Evolutionary conservation across 225 moss, liverwort and hornwort genomes (phyloP), one percentile per base, ranked within the genome.

Genomic region (Marchantia paleacea): DNA sequence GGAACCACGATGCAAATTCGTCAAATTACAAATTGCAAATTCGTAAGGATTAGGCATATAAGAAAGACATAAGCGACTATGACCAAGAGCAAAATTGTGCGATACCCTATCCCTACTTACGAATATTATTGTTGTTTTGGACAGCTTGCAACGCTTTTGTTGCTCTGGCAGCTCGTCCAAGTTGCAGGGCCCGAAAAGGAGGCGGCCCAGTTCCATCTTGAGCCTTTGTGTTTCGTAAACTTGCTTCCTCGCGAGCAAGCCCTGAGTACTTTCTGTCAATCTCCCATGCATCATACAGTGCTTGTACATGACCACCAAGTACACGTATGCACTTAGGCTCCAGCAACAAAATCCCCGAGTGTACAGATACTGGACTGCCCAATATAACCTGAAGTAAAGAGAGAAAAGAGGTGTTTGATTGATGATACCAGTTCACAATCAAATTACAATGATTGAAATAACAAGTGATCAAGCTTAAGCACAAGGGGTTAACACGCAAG

Each of bases 191-290:
- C 77, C 95, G 91, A 81, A 97, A 97, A 47, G 95, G 92, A 62
- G 97, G 97, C 15, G 97, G 97, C 48, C 97, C 92, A 72, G 85
- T 64, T 63, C 50, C 87, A 78, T 89, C 90, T 75, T 92, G 91
- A 52, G 89, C 78, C 55, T 75, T 72, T 64, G 72, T 52, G 31
- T 71, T 69, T 18, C 72, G 75, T 50, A 78, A 50, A 78, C 79
- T 78, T 71, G 86, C 86, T 82, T 85, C 79, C 74, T 93, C 90
- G 69, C 93, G 85, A 72, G 95, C 85, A 72, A 91, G 84, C 72
- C 97, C 97, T 13, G 93, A 90, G 77, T 95, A 97, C 78, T 97
- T 97, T 76, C 91, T 88, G 81, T 93, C 91, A 88, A 94, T 90
- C 50, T 90, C 82, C 97, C 97, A 97, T 72, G 91, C 92, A 83